These are phyloP conservation scores for Golubevia pallescens DNA, from an alignment of 1,284 basidiomycete species.

Conservation along the genomic window DNA sequence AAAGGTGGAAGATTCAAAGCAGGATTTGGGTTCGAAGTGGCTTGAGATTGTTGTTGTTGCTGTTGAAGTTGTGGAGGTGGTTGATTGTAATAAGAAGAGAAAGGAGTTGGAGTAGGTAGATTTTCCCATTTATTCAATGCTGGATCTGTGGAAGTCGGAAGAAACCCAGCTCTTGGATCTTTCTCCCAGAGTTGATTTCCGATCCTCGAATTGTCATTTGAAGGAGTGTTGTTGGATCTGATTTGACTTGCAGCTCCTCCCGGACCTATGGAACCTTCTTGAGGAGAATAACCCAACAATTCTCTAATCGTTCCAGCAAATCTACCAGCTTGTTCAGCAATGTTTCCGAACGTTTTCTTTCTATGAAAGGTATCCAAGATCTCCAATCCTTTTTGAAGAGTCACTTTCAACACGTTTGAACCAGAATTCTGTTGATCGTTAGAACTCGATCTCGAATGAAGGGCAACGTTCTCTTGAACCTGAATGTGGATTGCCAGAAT, in stretches of 20 bases:
- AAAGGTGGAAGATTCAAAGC: background rate
- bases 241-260: background rate
- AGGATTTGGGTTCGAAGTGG: background rate
- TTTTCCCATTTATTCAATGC: no score
- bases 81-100: no score
- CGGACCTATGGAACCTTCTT: background rate
- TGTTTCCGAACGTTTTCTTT: conserved; percentile 28
- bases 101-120: no score
- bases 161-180: no score
- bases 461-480: conserved; percentile 2
- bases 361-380: conserved; percentile 26
- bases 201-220: no score
- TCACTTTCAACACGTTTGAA: conserved; percentile 14
- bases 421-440: background rate
- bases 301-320: conserved; percentile 35
- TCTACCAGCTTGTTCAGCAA: conserved; percentile 40
- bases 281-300: background rate
- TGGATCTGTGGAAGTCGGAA: no score
- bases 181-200: no score
- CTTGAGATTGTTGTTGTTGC: background rate
- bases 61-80: no score
- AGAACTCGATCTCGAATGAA: conserved; percentile 1
- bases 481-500: conserved; percentile 4
- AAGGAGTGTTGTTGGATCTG: background rate
- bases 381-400: conserved; percentile 41